These are phyloP conservation scores for Torulaspora gathmanii DNA, from an alignment of 805 yeast species.

Conservation along the genomic window DNA sequence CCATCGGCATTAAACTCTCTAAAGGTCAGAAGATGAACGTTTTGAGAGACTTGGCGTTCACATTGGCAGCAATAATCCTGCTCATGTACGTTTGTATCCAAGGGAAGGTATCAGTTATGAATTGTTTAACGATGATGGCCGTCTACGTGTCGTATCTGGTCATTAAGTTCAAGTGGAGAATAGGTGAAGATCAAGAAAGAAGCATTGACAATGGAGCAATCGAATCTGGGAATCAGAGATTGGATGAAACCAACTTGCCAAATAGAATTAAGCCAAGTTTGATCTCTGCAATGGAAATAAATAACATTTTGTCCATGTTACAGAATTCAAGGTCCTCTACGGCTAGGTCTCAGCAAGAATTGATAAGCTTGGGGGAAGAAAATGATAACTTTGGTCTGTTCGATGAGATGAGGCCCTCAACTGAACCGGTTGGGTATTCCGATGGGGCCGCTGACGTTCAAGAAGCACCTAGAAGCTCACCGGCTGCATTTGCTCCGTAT, in stretches of 20 bases:
- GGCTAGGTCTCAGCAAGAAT: conserved; percentile 9
- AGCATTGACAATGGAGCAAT: background rate
- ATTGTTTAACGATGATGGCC: conserved; percentile 27
- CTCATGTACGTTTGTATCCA: conserved; percentile 25
- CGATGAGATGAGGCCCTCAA: conserved; percentile 14
- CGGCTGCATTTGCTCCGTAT: conserved; percentile 26
- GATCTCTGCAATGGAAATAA: conserved; percentile 32
- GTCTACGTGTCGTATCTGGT: conserved; percentile 25
- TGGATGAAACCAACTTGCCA: conserved; percentile 8
- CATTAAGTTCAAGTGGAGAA: conserved; percentile 15
- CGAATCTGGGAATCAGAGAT: conserved; percentile 6
- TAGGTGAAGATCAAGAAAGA: background rate
- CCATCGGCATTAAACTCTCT: conserved; percentile 16
- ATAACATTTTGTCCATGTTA: conserved; percentile 24
- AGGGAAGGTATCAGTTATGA: conserved; percentile 25
- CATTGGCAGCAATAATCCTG: conserved; percentile 22
- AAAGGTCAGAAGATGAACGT: conserved; percentile 19
- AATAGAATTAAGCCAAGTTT: conserved; percentile 28
- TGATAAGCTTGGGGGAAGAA: conserved; percentile 4
- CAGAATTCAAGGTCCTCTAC: conserved; percentile 18
- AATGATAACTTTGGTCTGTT: background rate
- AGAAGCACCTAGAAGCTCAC: conserved; percentile 18
- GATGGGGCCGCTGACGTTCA: background rate
- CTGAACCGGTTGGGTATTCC: conserved; percentile 15
- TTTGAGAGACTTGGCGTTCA: conserved; percentile 28